phyloP scores from a whole-genome alignment of 352 stramenopile genomes.

The Phytophthora macrochlamydospora region DNA sequence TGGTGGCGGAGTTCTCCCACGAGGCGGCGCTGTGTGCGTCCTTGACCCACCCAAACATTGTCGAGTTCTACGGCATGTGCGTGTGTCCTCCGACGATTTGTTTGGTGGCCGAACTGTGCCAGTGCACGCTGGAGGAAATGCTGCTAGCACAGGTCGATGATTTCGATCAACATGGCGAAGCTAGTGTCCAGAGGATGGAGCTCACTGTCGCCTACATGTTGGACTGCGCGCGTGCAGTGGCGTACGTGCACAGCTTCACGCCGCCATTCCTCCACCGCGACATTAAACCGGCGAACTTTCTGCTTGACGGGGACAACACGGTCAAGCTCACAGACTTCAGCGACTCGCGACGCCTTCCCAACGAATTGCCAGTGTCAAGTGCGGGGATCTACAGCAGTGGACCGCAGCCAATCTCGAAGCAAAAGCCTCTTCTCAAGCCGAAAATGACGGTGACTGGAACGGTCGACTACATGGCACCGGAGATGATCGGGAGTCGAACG shows the following conservation, averaged over 20 bases:
- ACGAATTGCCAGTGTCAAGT: not conserved
- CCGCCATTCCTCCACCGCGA: not conserved
- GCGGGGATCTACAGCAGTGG: not conserved
- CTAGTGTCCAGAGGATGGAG: not conserved
- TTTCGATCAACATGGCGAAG: not conserved
- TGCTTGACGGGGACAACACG: not conserved
- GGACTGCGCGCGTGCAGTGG: not conserved
- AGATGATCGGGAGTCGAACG: not conserved
- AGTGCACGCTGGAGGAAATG: not conserved
- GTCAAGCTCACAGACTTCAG: not conserved
- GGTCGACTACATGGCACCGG: not conserved
- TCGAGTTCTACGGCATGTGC: not conserved
- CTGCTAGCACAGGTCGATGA: not conserved
- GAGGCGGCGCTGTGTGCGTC: not conserved
- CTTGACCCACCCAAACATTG: not conserved
- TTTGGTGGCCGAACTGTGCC: not conserved
- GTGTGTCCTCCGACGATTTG: slow-evolving; percentile 2
- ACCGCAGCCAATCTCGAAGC: not conserved
- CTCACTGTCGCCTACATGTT: slow-evolving; percentile 1
- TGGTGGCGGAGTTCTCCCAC: not conserved
- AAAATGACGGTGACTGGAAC: slow-evolving; percentile 1
- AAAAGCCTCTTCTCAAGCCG: not conserved
- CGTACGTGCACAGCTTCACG: not conserved
- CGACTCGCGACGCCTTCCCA: not conserved
- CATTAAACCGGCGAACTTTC: not conserved